Conservation (phyloP, 495 filamentous ascomycete genomes). For the Neurospora tetrasperma region DNA sequence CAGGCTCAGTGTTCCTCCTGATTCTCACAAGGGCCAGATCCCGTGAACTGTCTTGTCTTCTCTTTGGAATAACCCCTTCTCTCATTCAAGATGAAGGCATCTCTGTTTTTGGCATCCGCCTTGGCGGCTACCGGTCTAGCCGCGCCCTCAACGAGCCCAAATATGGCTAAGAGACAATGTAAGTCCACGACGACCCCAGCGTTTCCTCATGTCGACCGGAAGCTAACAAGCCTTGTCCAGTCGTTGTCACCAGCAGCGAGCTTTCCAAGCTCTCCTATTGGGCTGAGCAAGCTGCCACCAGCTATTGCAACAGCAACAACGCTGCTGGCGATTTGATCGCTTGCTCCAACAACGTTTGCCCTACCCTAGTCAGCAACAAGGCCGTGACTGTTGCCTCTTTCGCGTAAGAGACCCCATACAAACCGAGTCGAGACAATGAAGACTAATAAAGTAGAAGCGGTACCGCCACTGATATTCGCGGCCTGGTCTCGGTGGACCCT, state of each 20-base stretch:
- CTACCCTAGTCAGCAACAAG: conserved; percentile 43
- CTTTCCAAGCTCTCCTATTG: conserved; percentile 49
- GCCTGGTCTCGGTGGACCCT: conserved; percentile 58
- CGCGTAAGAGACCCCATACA: conserved; percentile 33
- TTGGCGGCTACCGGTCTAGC: conserved; percentile 9
- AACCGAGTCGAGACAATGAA: background rate
- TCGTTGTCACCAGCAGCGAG: conserved; percentile 20
- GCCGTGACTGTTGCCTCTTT: conserved; percentile 49
- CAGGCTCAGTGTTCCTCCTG: background rate
- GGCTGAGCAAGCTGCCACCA: conserved; percentile 59
- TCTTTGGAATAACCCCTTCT: background rate
- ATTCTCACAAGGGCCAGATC: background rate
- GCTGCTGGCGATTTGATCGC: conserved; percentile 39
- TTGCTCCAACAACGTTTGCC: conserved; percentile 52
- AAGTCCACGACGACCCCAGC: background rate
- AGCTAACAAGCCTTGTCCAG: background rate
- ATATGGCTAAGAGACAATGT: background rate
- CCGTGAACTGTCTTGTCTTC: background rate
- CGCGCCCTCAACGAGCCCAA: conserved; percentile 3
- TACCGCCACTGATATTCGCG: conserved; percentile 49
- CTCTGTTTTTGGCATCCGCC: conserved; percentile 8
- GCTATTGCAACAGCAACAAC: conserved; percentile 54
- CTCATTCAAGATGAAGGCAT: conserved; percentile 10
- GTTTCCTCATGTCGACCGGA: background rate
- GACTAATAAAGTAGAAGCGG: conserved; percentile 37